Percentiles rank a stretch among this genome's conserved stretches.
Conservation (phyloP, 1,284 basidiomycete genomes). For the Ustilago hordei region DNA sequence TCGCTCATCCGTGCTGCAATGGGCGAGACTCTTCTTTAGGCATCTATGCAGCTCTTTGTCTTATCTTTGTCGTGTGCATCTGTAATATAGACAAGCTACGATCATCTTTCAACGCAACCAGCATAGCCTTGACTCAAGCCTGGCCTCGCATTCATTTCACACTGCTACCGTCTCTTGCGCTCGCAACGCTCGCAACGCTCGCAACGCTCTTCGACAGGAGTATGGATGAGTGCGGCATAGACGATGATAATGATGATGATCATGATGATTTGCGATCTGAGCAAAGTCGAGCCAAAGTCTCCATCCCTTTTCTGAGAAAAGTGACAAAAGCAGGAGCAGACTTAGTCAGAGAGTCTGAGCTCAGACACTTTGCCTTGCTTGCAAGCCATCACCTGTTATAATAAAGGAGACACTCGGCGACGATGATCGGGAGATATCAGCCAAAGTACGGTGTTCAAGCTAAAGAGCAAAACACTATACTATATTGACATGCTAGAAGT, state of each 20-base stretch:
- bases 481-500: too few relatives aligned
- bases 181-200: too few relatives aligned
- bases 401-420: too few relatives aligned
- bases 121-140: background rate
- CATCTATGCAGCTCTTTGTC: constrained; percentile 9
- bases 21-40: constrained; percentile 72
- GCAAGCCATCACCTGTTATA: too few relatives aligned
- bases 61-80: constrained; percentile 11
- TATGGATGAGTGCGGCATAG: background rate
- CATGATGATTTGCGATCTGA: background rate
- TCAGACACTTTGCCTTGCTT: background rate
- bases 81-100: constrained; percentile 38
- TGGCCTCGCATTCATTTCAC: background rate
- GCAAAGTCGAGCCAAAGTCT: background rate
- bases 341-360: too few relatives aligned
- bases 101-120: background rate
- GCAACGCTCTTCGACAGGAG: too few relatives aligned
- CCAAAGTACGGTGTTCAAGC: too few relatives aligned
- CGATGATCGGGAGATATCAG: too few relatives aligned
- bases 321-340: background rate
- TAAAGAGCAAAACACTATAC: too few relatives aligned
- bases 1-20: constrained; percentile 90
- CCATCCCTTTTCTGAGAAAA: background rate
- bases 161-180: too few relatives aligned
- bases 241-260: background rate